Evolutionary conservation across 1,284 basidiomycete genomes (phyloP).

Genomic region (Cutaneotrichosporon sp.): DNA sequence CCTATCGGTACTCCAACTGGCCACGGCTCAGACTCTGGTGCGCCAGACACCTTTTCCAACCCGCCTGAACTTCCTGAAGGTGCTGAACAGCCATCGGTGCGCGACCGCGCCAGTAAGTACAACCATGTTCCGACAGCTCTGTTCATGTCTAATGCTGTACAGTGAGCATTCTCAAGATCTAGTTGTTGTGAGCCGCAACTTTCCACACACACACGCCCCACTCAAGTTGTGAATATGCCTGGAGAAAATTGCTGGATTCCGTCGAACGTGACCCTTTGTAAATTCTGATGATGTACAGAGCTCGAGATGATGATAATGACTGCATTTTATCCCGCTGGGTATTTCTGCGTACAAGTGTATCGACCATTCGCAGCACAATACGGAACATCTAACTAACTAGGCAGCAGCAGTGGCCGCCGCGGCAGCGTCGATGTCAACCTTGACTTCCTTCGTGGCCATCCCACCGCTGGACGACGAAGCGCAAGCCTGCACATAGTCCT

Average conservation of each 20-base stretch:
- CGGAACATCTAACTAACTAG: no score
- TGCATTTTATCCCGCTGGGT: no score
- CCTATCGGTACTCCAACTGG: conserved; percentile 5
- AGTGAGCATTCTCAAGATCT: conserved; percentile 18
- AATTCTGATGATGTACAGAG: no score
- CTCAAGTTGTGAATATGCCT: no score
- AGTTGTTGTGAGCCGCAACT: no score
- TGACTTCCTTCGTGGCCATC: conserved; percentile 2
- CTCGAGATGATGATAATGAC: not conserved
- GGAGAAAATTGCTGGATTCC: no score
- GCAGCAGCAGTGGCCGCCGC: not conserved
- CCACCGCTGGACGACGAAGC: not conserved
- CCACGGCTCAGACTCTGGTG: no score
- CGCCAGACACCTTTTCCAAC: not conserved
- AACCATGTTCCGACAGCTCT: not conserved
- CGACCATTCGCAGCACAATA: no score
- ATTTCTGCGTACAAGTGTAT: no score
- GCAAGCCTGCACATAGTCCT: conserved; percentile 69
- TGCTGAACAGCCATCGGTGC: not conserved
- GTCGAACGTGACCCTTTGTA: no score
- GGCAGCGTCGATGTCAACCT: conserved; percentile 6
- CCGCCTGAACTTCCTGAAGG: not conserved
- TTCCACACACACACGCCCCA: no score
- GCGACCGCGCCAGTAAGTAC: conserved; percentile 15
- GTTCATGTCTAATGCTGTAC: not conserved